phyloP scores from a whole-genome alignment of 768 basidiomycete species.

The Amanita pallidorosea region DNA sequence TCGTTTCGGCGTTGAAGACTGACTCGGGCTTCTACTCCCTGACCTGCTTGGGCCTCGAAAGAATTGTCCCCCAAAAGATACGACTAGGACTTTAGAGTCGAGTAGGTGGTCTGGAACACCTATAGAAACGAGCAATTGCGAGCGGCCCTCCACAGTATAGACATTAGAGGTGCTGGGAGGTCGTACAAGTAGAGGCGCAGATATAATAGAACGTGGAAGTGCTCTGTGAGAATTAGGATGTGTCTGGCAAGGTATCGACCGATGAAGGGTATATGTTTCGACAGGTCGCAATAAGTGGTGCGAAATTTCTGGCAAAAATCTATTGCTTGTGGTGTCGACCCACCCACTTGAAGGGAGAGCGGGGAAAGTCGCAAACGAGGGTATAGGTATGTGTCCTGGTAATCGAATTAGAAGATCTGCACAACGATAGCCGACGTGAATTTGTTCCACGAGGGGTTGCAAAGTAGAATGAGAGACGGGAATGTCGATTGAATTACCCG shows the following conservation, averaged over 20 bases:
- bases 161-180: conserved; percentile 31
- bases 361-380: conserved; percentile 48
- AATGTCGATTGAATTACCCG: conserved; percentile 33
- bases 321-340: conserved; percentile 39
- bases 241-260: conserved; percentile 28
- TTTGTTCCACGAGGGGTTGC: conserved; percentile 51
- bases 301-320: conserved; percentile 36
- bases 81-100: conserved; percentile 53
- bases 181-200: conserved; percentile 65
- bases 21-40: conserved; percentile 24
- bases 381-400: conserved; percentile 69
- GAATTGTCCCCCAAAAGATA: conserved; percentile 75
- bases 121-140: conserved; percentile 39
- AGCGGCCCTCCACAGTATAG: conserved; percentile 45
- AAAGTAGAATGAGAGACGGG: conserved; percentile 42
- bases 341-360: conserved; percentile 52
- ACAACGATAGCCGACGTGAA: conserved; percentile 54
- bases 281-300: conserved; percentile 25
- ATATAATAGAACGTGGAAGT: conserved; percentile 26
- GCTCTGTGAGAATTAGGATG: conserved; percentile 11
- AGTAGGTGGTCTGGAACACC: conserved; percentile 47
- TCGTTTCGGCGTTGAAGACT: conserved; percentile 15
- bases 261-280: conserved; percentile 22
- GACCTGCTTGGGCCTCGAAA: conserved; percentile 44
- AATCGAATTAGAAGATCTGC: conserved; percentile 62